These are phyloP conservation scores for Pezicula neosporulosa DNA, from an alignment of 2,329 filamentous ascomycete genomes.

Conservation along the genomic window DNA sequence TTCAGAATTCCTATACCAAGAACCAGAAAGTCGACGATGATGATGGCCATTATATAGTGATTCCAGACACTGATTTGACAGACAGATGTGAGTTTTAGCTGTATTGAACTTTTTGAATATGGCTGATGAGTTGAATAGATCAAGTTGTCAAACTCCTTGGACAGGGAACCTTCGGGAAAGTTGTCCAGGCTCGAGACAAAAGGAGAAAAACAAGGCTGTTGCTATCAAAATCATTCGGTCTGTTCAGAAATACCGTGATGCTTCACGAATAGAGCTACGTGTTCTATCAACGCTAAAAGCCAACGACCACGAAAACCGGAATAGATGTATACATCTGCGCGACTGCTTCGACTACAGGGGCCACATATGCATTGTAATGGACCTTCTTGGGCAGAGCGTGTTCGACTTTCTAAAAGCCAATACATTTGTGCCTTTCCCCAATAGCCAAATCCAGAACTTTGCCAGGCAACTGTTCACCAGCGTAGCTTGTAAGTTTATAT, in stretches of 20 bases:
- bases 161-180: slow-evolving; percentile 97
- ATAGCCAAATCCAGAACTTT: slow-evolving; percentile 97
- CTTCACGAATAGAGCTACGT: slow-evolving; percentile 88
- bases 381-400: slow-evolving; percentile 85
- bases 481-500: slow-evolving; percentile 76
- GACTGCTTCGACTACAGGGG: slow-evolving; percentile 98
- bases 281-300: slow-evolving; percentile 88
- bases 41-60: slow-evolving; percentile 94
- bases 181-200: slow-evolving; percentile 86
- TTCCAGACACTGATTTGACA: slow-evolving; percentile 80
- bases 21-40: slow-evolving; percentile 87
- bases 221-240: slow-evolving; percentile 98
- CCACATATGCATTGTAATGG: slow-evolving; percentile 86
- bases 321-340: slow-evolving; percentile 92
- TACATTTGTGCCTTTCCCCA: slow-evolving; percentile 92
- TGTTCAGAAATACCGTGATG: slow-evolving; percentile 96
- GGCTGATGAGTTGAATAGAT: slow-evolving; percentile 51
- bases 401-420: slow-evolving; percentile 98
- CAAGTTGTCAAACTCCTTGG: slow-evolving; percentile 86
- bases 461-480: slow-evolving; percentile 96
- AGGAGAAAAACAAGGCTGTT: slow-evolving; percentile 70
- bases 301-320: slow-evolving; percentile 88
- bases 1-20: slow-evolving; percentile 41
- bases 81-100: slow-evolving; percentile 70
- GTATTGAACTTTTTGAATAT: slow-evolving; percentile 1